A percentile compares a stretch with the other conserved stretches of the same genome.
These are phyloP conservation scores for Aspergillus homomorphus DNA, from an alignment of 495 filamentous ascomycete species.

Conservation along the genomic window DNA sequence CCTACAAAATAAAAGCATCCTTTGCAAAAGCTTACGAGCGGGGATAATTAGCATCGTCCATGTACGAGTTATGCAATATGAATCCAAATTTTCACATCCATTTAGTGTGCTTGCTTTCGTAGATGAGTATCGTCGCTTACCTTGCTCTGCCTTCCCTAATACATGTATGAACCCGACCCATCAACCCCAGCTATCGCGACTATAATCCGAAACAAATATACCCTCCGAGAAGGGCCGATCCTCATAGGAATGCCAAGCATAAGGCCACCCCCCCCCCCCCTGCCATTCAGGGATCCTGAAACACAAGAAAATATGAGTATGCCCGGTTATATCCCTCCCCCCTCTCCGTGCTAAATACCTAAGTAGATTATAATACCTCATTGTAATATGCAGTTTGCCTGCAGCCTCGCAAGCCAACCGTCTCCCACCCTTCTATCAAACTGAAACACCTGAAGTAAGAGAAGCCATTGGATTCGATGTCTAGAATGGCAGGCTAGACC, in stretches of 20 bases:
- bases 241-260: neutral
- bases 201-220: neutral
- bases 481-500: neutral
- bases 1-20: neutral
- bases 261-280: neutral
- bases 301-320: no score
- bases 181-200: neutral
- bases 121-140: no score
- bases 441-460: neutral
- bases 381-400: no score
- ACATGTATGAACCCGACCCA: no score
- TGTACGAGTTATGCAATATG: neutral
- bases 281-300: neutral
- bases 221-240: neutral
- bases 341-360: no score
- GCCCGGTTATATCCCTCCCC: no score
- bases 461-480: neutral
- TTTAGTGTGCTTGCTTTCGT: neutral
- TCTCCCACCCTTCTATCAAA: neutral
- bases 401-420: no score
- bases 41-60: neutral
- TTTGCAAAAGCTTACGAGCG: neutral
- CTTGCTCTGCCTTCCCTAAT: no score
- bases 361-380: no score
- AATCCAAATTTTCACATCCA: neutral